phyloP scores from a whole-genome alignment of 768 basidiomycete genomes.

The Naganishia vishniacii region DNA sequence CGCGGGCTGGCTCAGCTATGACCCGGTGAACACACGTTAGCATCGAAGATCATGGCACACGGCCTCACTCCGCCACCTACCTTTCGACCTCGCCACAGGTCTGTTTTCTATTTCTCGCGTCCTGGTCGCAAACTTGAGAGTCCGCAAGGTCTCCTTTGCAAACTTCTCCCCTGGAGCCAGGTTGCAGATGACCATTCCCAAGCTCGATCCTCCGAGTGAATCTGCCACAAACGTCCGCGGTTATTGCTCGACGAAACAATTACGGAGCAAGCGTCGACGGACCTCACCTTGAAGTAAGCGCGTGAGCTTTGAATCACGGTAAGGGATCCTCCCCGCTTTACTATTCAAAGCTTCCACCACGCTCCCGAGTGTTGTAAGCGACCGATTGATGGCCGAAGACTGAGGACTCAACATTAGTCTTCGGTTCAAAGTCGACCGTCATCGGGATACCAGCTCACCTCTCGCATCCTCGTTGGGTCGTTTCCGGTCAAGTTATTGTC shows the following conservation, averaged over 20 bases:
- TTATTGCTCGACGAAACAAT: background rate
- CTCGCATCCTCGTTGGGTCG: slow-evolving; percentile 77
- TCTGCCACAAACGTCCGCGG: slow-evolving; percentile 52
- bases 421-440: background rate
- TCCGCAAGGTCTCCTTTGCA: slow-evolving; percentile 80
- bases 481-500: slow-evolving; percentile 87
- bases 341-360: slow-evolving; percentile 72
- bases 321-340: slow-evolving; percentile 63
- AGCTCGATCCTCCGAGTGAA: slow-evolving; percentile 73
- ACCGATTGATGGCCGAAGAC: slow-evolving; percentile 83
- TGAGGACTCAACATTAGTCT: slow-evolving; percentile 9
- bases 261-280: background rate
- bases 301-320: slow-evolving; percentile 83
- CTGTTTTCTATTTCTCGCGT: slow-evolving; percentile 84
- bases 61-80: slow-evolving; percentile 47
- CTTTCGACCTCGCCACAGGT: slow-evolving; percentile 69
- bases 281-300: slow-evolving; percentile 64
- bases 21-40: slow-evolving; percentile 52
- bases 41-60: slow-evolving; percentile 38
- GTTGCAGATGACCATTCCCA: slow-evolving; percentile 78
- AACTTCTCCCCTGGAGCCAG: slow-evolving; percentile 76
- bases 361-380: slow-evolving; percentile 76
- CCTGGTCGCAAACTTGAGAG: slow-evolving; percentile 79
- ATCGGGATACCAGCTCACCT: too few relatives aligned
- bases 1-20: slow-evolving; percentile 52